These are phyloP conservation scores for Angomonas desouzai DNA, from an alignment of 208 protist genomes.

Conservation along the genomic window DNA sequence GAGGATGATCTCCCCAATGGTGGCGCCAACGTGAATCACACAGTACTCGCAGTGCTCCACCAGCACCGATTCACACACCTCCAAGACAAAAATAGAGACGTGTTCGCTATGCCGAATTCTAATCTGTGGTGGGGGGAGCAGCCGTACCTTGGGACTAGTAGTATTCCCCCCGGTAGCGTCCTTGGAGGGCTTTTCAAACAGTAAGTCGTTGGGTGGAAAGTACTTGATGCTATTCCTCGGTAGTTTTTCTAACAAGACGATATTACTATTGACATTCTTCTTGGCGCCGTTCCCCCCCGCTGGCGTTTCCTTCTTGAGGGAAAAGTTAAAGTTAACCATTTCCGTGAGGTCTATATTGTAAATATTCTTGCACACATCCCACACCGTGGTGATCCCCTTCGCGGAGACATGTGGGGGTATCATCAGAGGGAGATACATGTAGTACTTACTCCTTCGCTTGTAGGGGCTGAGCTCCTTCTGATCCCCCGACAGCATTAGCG, in stretches of 20 bases:
- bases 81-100: constrained; percentile 9
- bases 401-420: not conserved
- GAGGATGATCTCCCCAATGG: not conserved
- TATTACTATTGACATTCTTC: not conserved
- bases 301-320: not conserved
- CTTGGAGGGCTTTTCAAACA: constrained; percentile 2
- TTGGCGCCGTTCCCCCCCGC: not conserved
- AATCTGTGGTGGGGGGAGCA: not conserved
- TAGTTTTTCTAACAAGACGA: not conserved
- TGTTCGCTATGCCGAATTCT: not conserved
- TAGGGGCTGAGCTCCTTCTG: not conserved
- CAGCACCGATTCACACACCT: constrained; percentile 12
- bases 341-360: constrained; percentile 2
- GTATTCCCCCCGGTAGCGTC: not conserved
- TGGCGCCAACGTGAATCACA: constrained; percentile 14
- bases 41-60: constrained; percentile 14
- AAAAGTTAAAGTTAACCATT: constrained; percentile 3
- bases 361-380: constrained; percentile 3
- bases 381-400: not conserved
- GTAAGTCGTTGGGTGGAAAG: not conserved
- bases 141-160: not conserved
- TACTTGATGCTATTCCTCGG: not conserved
- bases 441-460: not conserved
- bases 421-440: not conserved
- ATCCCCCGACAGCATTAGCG: not conserved